Base-by-base conservation (phyloP, 1,139 yeast species). In the Pichia terricola region DNA sequence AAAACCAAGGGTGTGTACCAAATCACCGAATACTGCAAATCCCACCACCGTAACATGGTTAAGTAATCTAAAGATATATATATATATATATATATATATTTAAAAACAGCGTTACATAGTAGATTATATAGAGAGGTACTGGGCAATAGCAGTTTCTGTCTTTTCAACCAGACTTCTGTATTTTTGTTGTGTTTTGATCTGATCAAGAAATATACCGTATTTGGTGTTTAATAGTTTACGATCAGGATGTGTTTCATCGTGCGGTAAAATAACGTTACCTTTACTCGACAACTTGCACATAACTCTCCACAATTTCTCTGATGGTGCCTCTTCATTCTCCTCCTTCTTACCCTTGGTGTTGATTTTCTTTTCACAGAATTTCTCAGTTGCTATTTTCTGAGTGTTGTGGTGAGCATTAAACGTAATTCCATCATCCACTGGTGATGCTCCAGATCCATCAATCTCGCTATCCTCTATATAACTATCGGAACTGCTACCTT, bases 261-360 rank as follows among this genome's bases (percentile, higher is more conserved):
- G 67, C 6, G 97, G 97, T 50, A 69, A 62, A 40, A 91, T 83
- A 25, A 81, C 86, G 53, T 73, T 73, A 43, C 96, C 97, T 16
- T 82, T 77, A 22, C 94, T 91, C 4, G 95, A 84, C 70, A 88
- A 73, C 51, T 74, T 72, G 53, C 75, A 75, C 98, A 91, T 91
- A 37, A 83, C 78, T 41, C 78, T 75, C 97, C 97, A 91, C 51
- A 91, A 69, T 49, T 69, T 72, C 50, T 75, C 77, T 30, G 82
- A 82, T 3, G 75, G 63, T 33, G 60, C 50, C n/a, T 51, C 56
- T 16, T 16, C 22, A 16, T 16, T 2, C 22, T 16, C 3, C 41
- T 37, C 5, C 39, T 11, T 22, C 26, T 10, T 11, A 22, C 16
- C 16, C 6, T 35, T 26, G 22, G 22, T 16, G 4, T 37, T 30